Conservation (phyloP, 495 filamentous ascomycete genomes). For the Talaromyces thailandensis region DNA sequence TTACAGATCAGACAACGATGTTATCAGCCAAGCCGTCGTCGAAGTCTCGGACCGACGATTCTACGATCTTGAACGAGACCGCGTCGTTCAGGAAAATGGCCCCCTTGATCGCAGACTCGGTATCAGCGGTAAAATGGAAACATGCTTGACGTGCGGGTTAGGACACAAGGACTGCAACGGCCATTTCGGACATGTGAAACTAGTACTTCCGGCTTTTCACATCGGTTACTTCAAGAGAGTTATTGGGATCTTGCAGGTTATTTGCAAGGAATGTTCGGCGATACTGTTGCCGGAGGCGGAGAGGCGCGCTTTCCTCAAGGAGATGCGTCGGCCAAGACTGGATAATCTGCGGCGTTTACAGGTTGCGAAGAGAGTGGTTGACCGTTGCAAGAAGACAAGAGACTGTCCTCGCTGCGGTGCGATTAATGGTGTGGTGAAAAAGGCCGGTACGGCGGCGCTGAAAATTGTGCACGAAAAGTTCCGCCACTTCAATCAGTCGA, state of each 20-base stretch:
- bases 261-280: conserved; percentile 70
- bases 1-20: conserved; percentile 74
- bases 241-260: conserved; percentile 78
- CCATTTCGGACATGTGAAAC: conserved; percentile 86
- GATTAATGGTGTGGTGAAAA: conserved; percentile 83
- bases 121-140: conserved; percentile 66
- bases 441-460: conserved; percentile 63
- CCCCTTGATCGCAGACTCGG: conserved; percentile 82
- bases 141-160: conserved; percentile 75
- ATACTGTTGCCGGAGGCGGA: conserved; percentile 73
- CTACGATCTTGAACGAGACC: conserved; percentile 71
- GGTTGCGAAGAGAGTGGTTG: conserved; percentile 79
- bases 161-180: conserved; percentile 75
- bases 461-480: conserved; percentile 95
- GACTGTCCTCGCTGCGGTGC: conserved; percentile 65
- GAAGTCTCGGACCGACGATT: conserved; percentile 86
- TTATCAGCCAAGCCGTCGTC: conserved; percentile 85
- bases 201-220: conserved; percentile 87
- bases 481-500: conserved; percentile 74
- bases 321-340: conserved; percentile 69
- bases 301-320: conserved; percentile 59
- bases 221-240: conserved; percentile 92
- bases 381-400: conserved; percentile 78
- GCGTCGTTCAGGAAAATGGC: conserved; percentile 66
- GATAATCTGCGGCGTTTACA: conserved; percentile 74